phyloP scores from a whole-genome alignment of 371 early-diverging fungal species.

The Mucor irregularis region DNA sequence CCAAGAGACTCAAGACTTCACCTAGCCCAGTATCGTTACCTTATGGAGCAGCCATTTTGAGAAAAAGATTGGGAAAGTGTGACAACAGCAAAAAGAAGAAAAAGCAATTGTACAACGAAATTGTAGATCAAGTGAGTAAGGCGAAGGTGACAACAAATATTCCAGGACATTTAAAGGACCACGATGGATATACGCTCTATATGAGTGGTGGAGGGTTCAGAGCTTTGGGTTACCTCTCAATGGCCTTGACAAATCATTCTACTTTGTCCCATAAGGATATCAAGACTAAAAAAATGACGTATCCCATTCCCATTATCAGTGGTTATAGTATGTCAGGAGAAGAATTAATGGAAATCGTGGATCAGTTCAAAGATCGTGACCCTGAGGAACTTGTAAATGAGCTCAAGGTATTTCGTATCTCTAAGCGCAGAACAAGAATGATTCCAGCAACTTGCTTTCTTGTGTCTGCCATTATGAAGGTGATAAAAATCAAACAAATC shows the following conservation, averaged over 20 bases:
- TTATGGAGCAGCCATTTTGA: constrained; percentile 53
- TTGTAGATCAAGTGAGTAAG: constrained; percentile 9
- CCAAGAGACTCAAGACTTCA: constrained; percentile 10
- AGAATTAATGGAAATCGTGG: constrained; percentile 26
- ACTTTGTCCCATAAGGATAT: neutral
- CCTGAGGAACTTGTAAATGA: constrained; percentile 25
- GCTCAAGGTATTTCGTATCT: constrained; percentile 43
- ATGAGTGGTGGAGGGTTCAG: constrained; percentile 58
- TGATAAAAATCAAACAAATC: constrained; percentile 36
- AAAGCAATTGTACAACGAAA: constrained; percentile 4
- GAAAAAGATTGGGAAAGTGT: constrained; percentile 20
- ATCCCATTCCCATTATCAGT: constrained; percentile 56
- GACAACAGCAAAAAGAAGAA: neutral
- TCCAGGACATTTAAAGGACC: constrained; percentile 19
- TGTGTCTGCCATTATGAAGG: constrained; percentile 44
- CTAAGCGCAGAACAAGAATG: constrained; percentile 51
- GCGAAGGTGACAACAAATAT: constrained; percentile 17
- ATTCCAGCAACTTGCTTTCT: constrained; percentile 54
- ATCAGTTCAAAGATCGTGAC: constrained; percentile 24
- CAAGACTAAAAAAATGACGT: constrained; percentile 9
- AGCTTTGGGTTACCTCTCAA: constrained; percentile 49
- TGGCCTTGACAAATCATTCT: constrained; percentile 25
- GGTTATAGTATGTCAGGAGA: constrained; percentile 44
- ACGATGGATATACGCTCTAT: constrained; percentile 43
- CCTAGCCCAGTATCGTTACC: constrained; percentile 46